Conservation (phyloP, 495 filamentous ascomycete species). For the Amorphotheca resinae region DNA sequence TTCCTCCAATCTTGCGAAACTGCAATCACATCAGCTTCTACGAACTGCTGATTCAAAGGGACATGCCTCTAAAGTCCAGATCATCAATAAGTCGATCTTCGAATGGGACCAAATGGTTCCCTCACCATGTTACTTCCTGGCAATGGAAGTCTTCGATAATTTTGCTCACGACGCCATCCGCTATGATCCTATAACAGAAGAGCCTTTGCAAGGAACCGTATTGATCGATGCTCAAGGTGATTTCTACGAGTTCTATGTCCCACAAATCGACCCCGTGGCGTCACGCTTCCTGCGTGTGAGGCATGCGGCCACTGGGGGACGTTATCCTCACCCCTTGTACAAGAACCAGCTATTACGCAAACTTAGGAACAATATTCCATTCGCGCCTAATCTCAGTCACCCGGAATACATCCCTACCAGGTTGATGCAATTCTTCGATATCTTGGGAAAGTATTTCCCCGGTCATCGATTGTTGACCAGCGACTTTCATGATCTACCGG, state of each 20-base stretch:
- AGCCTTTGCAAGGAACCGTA: conserved; percentile 73
- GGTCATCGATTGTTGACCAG: conserved; percentile 76
- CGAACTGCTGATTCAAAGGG: conserved; percentile 50
- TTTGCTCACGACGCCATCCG: conserved; percentile 91
- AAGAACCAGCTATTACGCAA: conserved; percentile 39
- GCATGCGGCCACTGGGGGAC: conserved; percentile 39
- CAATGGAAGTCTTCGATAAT: conserved; percentile 98
- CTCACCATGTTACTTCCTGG: conserved; percentile 91
- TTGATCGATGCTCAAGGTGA: conserved; percentile 78
- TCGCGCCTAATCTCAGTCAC: conserved; percentile 56
- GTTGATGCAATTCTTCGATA: conserved; percentile 92
- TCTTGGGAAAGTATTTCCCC: conserved; percentile 76
- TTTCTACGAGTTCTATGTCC: conserved; percentile 85
- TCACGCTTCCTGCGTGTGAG: conserved; percentile 71
- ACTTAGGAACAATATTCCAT: conserved; percentile 48
- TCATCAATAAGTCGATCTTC: conserved; percentile 90
- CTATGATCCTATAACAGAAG: conserved; percentile 63
- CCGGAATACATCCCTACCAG: conserved; percentile 92
- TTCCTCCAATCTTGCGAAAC: conserved; percentile 58
- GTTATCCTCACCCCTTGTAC: conserved; percentile 41
- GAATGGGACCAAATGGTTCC: conserved; percentile 79
- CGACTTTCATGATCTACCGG: conserved; percentile 80
- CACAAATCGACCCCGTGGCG: conserved; percentile 67
- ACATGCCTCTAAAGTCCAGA: conserved; percentile 79
- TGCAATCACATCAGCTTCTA: conserved; percentile 61